phyloP scores from a whole-genome alignment of 2,329 filamentous ascomycete species.

The Xylariaceae sp. region DNA sequence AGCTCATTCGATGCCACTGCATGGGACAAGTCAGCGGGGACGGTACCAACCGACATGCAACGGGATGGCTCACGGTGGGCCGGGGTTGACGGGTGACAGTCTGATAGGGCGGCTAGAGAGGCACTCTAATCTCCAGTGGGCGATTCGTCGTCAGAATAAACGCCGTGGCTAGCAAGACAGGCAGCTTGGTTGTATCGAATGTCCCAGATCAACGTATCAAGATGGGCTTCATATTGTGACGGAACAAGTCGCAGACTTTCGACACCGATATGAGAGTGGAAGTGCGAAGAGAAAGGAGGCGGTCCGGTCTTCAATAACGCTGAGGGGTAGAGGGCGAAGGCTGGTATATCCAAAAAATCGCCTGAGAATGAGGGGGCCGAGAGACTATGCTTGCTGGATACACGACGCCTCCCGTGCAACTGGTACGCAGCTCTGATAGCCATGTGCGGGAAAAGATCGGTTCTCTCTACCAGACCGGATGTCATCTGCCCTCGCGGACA shows the following conservation, averaged over 20 bases:
- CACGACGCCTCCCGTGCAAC: no score
- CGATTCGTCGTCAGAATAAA: slow-evolving; percentile 37
- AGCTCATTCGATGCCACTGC: slow-evolving; percentile 30
- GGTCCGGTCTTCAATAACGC: no score
- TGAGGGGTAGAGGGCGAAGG: slow-evolving; percentile 9
- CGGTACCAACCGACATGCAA: slow-evolving; percentile 29
- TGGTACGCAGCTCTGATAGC: no score
- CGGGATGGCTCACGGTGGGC: slow-evolving; percentile 31
- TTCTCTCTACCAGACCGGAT: no score
- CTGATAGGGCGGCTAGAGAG: slow-evolving; percentile 35
- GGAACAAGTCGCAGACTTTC: slow-evolving; percentile 14
- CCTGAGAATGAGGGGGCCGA: slow-evolving; percentile 7
- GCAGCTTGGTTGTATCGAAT: slow-evolving; percentile 17
- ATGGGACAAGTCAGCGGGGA: slow-evolving; percentile 31
- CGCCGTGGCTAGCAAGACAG: slow-evolving; percentile 30
- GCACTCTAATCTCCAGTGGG: slow-evolving; percentile 31
- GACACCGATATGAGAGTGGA: slow-evolving; percentile 7
- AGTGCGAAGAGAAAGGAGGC: slow-evolving; percentile 3
- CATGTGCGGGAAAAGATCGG: no score
- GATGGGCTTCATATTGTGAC: slow-evolving; percentile 10
- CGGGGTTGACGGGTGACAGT: slow-evolving; percentile 29
- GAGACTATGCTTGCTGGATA: no score
- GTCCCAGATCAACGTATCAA: slow-evolving; percentile 16
- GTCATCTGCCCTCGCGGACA: no score
- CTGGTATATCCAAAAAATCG: slow-evolving; percentile 17